Percentiles rank a stretch among this genome's conserved stretches.
Conservation (phyloP, 2,329 filamentous ascomycete genomes). For the Didymella exigua region DNA sequence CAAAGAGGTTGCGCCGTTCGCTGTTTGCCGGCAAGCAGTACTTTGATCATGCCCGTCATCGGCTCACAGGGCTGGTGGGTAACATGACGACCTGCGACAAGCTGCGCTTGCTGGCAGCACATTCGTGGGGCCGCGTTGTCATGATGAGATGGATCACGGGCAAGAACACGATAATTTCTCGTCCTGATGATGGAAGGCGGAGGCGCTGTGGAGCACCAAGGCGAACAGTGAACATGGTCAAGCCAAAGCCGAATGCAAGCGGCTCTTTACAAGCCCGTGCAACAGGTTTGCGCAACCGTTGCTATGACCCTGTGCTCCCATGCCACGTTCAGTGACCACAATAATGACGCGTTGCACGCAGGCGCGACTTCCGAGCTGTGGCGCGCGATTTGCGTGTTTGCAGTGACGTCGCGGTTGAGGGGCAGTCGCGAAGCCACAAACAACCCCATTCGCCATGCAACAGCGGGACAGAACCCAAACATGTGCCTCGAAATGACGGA, state of each 20-base stretch:
- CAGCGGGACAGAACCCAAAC: conserved; percentile 20
- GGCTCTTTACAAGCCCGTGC: not conserved
- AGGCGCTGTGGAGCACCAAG: not conserved
- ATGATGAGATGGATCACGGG: conserved; percentile 4
- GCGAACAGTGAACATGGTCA: not conserved
- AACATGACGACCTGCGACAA: conserved; percentile 1
- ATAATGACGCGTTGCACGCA: conserved; percentile 26
- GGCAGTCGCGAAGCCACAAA: conserved; percentile 10
- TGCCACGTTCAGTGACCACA: conserved; percentile 18
- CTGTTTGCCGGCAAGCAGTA: not conserved
- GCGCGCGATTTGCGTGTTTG: conserved; percentile 11
- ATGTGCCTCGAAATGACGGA: conserved; percentile 29
- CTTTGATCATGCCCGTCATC: not conserved
- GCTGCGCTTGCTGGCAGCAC: not conserved
- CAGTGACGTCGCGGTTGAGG: conserved; percentile 5
- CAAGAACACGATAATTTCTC: not conserved
- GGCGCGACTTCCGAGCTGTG: conserved; percentile 17
- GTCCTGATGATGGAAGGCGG: not conserved
- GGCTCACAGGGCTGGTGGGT: not conserved
- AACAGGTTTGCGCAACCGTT: conserved; percentile 1
- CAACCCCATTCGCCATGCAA: conserved; percentile 2
- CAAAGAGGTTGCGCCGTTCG: not conserved
- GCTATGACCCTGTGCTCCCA: conserved; percentile 14
- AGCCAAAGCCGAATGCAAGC: conserved; percentile 11
- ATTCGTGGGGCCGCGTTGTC: not conserved